Evolutionary conservation across 2,329 filamentous ascomycete genomes (phyloP), one percentile per base, ranked within the genome.

Genomic region (Aspergillus sojae): DNA sequence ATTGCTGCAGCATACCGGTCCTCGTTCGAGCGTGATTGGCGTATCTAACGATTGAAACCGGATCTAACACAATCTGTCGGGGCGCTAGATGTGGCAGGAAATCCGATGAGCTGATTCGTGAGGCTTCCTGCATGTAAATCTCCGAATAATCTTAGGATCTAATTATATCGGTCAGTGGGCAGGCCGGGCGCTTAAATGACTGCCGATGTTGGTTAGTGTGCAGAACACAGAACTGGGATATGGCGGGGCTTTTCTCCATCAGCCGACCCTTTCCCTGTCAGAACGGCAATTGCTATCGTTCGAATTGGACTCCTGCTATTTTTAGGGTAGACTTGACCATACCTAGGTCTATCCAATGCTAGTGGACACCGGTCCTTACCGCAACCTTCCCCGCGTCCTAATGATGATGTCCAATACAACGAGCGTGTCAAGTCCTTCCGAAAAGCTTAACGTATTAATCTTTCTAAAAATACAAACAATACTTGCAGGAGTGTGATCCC

Each of bases 181-280:
- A 57, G 61, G 61, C 57, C 63, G 60, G 61, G 70, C 70, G 69
- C 64, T 67, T 70, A 63, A 62, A 65, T 60, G 36, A 66, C 63
- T 72, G 53, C 70, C 67, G 48, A 26, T 62, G 52, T 41, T 26
- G 69, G 71, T 64, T 73, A 74, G 70, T 64, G 59, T 73, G 70
- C 65, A 70, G 68, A 69, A 61, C 59, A 70, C 65, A 70, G 67
- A 69, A 61, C 59, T 63, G 48, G 48, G 48, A 50, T 60, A 65
- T 46, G 19, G 32, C 48, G 32, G 45, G 48, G 54, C 54, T 58
- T 61, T 30, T 60, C 28, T 53, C n/a, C 28, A 30, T 39, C 52
- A 39, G 34, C 30, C 30, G 34, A 41, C 23, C 52, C 52, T 1
- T 28, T 12, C 52, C 30, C 34, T 36, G 30, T 53, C 3, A 23